Base-by-base conservation (phyloP, 371 early-diverging fungal species). In the Blakeslea trispora region DNA sequence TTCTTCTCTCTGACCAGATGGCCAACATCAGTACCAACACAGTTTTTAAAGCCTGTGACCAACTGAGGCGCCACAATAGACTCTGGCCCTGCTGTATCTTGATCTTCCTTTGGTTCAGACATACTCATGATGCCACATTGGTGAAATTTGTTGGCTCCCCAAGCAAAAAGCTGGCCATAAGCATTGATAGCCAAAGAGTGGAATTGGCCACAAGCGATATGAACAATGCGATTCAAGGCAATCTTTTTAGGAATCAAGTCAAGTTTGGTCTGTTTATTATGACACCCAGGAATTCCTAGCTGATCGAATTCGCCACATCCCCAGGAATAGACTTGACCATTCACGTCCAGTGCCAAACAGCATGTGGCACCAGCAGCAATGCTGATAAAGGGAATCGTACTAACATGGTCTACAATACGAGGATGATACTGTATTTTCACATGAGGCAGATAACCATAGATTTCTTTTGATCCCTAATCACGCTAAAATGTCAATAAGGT, bases 91-190 rank as follows among this genome's bases (percentile, higher is more conserved):
- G 47, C 42, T 83, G 42, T 28, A 19, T 18, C 34, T 43, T 43
- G 3, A 8, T 18, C 31, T 14, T 48, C 18, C 18, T 46, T 37
- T 11, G 14, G 13, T 13, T 2, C 46, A 46, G 21, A 41, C 50
- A 1, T 66, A 58, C 18, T 68, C 71, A 47, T 55, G 79, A 64
- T 79, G 66, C 42, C 81, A 80, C 82, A 96, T 71, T 99, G 99
- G 32, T 90, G 88, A 64, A 85, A 92, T 61, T 94, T 91, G 75
- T 99, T 99, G 45, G 93, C 81, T 19, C 99, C 99, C 90, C 95
- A 96, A 4, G 85, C 78, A 64, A 82, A 94, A 1, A 92, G 75
- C 34, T 84, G 72, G 42, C 86, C 83, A 19, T 77, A 69, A 21
- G 75, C 70, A 49, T 81, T 83, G 14, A 92, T 66, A 4, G 91